Conservation (phyloP, 352 stramenopile genomes). For the Phytophthora macrochlamydospora region DNA sequence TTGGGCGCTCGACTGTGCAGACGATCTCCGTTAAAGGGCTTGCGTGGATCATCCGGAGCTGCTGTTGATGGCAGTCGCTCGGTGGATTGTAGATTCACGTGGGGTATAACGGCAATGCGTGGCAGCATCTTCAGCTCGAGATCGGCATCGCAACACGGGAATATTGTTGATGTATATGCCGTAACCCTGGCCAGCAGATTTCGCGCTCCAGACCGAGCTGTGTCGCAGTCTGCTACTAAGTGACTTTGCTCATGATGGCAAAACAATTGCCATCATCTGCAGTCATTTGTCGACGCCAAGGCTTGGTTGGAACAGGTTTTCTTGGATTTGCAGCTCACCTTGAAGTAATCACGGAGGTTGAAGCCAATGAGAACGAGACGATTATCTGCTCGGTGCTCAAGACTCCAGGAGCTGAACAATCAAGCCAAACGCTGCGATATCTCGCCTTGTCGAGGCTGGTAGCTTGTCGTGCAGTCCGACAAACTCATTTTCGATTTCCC, state of each 20-base stretch:
- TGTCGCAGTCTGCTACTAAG: no score
- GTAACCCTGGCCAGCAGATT: background rate
- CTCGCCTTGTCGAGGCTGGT: background rate
- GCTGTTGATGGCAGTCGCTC: no score
- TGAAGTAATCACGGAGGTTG: constrained; percentile 4
- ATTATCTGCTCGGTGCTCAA: background rate
- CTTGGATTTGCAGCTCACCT: constrained; percentile 2
- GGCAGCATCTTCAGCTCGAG: no score
- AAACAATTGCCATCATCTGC: constrained; percentile 3
- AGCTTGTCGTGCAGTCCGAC: background rate
- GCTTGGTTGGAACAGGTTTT: constrained; percentile 1
- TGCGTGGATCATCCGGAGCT: no score
- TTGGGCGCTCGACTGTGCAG: no score
- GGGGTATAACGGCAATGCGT: no score
- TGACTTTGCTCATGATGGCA: background rate
- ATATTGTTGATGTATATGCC: background rate
- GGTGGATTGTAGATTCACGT: no score
- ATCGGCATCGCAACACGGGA: no score
- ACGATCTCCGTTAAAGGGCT: no score
- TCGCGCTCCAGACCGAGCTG: background rate
- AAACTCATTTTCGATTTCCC: constrained; percentile 16
- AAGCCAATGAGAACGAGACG: constrained; percentile 1
- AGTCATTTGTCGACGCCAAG: constrained; percentile 5
- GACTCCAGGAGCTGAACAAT: constrained; percentile 1
- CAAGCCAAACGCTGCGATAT: background rate